These are phyloP conservation scores for Remersonia thermophila DNA, from an alignment of 2,329 filamentous ascomycete species.

Conservation along the genomic window DNA sequence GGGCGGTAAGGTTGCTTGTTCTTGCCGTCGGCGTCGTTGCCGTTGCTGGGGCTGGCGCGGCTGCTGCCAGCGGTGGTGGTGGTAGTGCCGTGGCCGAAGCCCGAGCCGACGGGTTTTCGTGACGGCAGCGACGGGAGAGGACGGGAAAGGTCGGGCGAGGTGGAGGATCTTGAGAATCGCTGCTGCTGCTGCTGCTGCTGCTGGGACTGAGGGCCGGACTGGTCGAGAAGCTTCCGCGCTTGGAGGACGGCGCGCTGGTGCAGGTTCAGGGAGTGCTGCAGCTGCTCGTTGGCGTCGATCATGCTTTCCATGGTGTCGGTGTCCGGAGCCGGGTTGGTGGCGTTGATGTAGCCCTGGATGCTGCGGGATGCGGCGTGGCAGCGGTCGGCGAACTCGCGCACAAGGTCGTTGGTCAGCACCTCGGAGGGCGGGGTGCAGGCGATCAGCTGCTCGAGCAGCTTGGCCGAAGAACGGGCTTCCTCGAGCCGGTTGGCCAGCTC, in stretches of 20 bases:
- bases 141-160: constrained; percentile 14
- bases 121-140: constrained; percentile 5
- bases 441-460: constrained; percentile 82
- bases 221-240: constrained; percentile 40
- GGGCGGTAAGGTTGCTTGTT: too few species aligned
- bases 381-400: constrained; percentile 82
- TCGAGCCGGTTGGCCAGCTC: constrained; percentile 77
- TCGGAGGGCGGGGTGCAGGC: constrained; percentile 71
- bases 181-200: too few species aligned
- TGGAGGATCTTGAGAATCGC: constrained; percentile 3
- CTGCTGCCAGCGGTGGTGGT: constrained; percentile 4
- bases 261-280: constrained; percentile 69
- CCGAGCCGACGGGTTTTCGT: constrained; percentile 11
- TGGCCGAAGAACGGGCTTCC: constrained; percentile 81
- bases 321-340: constrained; percentile 68
- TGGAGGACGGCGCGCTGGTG: constrained; percentile 70
- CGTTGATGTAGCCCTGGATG: constrained; percentile 75
- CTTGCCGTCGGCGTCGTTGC: constrained; percentile 11
- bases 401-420: constrained; percentile 70
- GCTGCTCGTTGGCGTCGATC: constrained; percentile 88
- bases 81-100: constrained; percentile 11
- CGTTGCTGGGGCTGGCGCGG: constrained; percentile 10
- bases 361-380: constrained; percentile 70
- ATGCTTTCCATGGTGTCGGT: constrained; percentile 88
- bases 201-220: not conserved